Conservation (phyloP, 345 rosid species). For the Psidium friedrichsthalianum region DNA sequence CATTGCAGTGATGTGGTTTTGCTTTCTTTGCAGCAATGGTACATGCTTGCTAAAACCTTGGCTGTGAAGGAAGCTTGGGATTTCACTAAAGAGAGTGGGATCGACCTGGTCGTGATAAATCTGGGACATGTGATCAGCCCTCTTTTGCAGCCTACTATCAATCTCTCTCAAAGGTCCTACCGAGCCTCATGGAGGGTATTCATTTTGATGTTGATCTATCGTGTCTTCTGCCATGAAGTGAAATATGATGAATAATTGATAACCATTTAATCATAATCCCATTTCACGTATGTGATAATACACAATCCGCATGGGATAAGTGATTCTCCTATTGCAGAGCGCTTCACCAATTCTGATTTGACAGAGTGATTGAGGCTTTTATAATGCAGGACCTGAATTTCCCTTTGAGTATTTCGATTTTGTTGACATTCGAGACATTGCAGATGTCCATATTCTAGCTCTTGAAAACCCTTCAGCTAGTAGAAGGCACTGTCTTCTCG, state of each 20-base stretch:
- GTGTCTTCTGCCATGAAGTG: neutral
- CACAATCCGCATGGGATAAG: neutral
- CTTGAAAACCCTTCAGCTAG: slow-evolving; percentile 33
- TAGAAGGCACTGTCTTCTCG: slow-evolving; percentile 29
- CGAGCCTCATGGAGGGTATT: neutral
- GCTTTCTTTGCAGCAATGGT: neutral
- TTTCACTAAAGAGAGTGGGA: neutral
- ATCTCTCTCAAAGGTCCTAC: neutral
- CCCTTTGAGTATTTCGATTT: slow-evolving; percentile 9
- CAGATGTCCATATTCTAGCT: slow-evolving; percentile 43
- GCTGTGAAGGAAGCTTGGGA: neutral
- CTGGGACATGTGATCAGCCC: slow-evolving; percentile 6
- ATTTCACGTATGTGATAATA: neutral
- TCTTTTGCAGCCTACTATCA: slow-evolving; percentile 1
- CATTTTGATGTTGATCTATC: neutral
- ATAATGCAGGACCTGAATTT: slow-evolving; percentile 6
- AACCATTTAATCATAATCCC: neutral
- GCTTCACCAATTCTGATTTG: neutral
- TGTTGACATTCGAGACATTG: slow-evolving; percentile 42
- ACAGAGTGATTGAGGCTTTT: neutral
- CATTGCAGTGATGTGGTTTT: no score
- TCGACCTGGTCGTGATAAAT: slow-evolving; percentile 2
- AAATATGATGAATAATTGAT: neutral
- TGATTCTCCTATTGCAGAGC: no score
- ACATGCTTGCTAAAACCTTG: neutral